Conservation (phyloP, 805 yeast species). For the Phaffomyces opuntiae region DNA sequence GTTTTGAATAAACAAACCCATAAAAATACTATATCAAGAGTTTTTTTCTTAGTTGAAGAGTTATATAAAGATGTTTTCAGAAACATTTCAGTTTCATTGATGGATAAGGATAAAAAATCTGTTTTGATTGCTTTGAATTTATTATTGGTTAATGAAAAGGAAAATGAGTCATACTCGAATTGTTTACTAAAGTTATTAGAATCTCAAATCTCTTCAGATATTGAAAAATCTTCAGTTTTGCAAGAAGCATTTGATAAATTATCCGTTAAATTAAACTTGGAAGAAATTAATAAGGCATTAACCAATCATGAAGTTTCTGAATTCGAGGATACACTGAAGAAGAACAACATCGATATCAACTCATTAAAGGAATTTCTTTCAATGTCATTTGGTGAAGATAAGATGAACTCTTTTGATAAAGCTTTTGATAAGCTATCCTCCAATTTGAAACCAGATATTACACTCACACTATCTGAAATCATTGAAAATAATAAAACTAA, state of each 20-base stretch:
- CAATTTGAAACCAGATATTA: not conserved
- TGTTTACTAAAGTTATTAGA: conserved; percentile 9
- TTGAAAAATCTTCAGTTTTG: not conserved
- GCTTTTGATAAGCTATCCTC: not conserved
- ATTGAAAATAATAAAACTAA: conserved; percentile 14
- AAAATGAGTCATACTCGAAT: conserved; percentile 10
- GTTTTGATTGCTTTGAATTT: conserved; percentile 35
- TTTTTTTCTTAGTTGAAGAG: conserved; percentile 25
- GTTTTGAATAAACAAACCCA: conserved; percentile 18
- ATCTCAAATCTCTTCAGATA: not conserved
- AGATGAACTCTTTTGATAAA: not conserved
- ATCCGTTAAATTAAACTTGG: conserved; percentile 2
- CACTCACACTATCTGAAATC: conserved; percentile 26
- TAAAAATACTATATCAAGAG: conserved; percentile 10
- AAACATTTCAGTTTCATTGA: conserved; percentile 35
- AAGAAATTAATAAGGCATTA: not conserved
- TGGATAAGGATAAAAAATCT: conserved; percentile 24
- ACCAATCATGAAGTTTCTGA: not conserved
- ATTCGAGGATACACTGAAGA: not conserved
- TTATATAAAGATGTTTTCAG: conserved; percentile 44
- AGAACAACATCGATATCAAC: not conserved
- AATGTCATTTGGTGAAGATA: not conserved
- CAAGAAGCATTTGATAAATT: conserved; percentile 9
- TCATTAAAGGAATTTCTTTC: not conserved
- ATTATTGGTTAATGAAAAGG: conserved; percentile 16